These are phyloP conservation scores for Didymella sp. DNA, from an alignment of 2,329 filamentous ascomycete species.

Conservation along the genomic window DNA sequence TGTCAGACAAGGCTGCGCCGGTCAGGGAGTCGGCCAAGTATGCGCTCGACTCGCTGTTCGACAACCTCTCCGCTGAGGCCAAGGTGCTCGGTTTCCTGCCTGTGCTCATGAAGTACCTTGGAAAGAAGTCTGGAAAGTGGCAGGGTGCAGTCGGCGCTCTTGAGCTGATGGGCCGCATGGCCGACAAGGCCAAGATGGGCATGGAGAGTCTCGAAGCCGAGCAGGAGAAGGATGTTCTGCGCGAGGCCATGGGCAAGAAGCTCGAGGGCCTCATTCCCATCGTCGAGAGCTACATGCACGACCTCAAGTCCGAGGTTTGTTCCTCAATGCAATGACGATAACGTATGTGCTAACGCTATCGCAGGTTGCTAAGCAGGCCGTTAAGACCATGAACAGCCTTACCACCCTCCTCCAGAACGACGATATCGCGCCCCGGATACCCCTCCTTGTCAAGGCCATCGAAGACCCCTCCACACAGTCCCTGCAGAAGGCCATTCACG, in stretches of 20 bases:
- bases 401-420: constrained; percentile 94
- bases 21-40: constrained; percentile 94
- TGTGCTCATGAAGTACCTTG: constrained; percentile 74
- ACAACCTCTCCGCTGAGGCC: constrained; percentile 78
- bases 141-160: constrained; percentile 91
- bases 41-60: constrained; percentile 87
- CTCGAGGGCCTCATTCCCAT: constrained; percentile 88
- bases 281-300: constrained; percentile 93
- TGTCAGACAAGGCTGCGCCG: constrained; percentile 87
- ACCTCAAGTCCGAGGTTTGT: constrained; percentile 78
- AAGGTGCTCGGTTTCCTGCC: constrained; percentile 84
- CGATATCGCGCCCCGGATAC: constrained; percentile 90
- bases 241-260: constrained; percentile 88
- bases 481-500: constrained; percentile 94
- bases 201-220: constrained; percentile 86
- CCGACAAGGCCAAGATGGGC: constrained; percentile 88
- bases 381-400: constrained; percentile 88
- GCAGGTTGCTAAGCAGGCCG: constrained; percentile 77
- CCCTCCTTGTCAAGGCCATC: constrained; percentile 92
- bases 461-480: constrained; percentile 89
- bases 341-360: constrained; percentile 14
- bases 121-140: constrained; percentile 91
- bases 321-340: no score
- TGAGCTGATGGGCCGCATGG: constrained; percentile 88
- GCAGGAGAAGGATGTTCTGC: constrained; percentile 83